phyloP scores from a whole-genome alignment of 371 early-diverging fungal genomes.

The Apophysomyces sp. region DNA sequence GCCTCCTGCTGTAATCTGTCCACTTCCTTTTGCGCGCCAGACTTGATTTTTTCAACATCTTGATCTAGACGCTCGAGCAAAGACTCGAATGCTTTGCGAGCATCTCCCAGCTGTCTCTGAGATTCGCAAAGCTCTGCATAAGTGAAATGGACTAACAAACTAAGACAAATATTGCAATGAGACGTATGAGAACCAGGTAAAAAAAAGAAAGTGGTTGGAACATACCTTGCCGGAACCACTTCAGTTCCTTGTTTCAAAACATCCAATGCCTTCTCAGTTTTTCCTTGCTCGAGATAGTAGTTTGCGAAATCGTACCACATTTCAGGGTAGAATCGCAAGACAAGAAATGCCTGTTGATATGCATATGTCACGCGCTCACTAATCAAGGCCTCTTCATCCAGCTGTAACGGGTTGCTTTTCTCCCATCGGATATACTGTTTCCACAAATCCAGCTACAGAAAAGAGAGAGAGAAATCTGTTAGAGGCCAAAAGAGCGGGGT shows the following conservation, averaged over 20 bases:
- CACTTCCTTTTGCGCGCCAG: conserved; percentile 46
- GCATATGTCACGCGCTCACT: conserved; percentile 78
- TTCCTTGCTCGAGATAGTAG: conserved; percentile 69
- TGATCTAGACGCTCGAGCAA: conserved; percentile 61
- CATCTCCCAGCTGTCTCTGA: conserved; percentile 64
- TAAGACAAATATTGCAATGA: conserved; percentile 10
- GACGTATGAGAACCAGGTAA: conserved; percentile 4
- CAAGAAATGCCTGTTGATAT: conserved; percentile 84
- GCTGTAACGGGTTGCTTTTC: conserved; percentile 78
- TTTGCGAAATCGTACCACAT: conserved; percentile 74
- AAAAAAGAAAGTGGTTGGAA: background rate
- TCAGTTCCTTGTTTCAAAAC: conserved; percentile 73
- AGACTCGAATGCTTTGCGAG: conserved; percentile 72
- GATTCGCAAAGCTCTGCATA: conserved; percentile 87
- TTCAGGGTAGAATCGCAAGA: conserved; percentile 86
- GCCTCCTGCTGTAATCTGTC: conserved; percentile 49
- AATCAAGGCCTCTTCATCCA: conserved; percentile 64
- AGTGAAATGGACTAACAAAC: conserved; percentile 79
- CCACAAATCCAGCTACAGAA: conserved; percentile 68
- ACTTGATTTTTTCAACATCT: conserved; percentile 50
- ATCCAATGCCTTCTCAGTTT: conserved; percentile 72
- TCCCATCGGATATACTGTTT: conserved; percentile 92
- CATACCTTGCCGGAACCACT: conserved; percentile 74
- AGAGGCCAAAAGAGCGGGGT: background rate
- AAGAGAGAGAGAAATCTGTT: too few species aligned